Base-by-base conservation (phyloP, 495 filamentous ascomycete genomes). In the Penicillium paxilli region DNA sequence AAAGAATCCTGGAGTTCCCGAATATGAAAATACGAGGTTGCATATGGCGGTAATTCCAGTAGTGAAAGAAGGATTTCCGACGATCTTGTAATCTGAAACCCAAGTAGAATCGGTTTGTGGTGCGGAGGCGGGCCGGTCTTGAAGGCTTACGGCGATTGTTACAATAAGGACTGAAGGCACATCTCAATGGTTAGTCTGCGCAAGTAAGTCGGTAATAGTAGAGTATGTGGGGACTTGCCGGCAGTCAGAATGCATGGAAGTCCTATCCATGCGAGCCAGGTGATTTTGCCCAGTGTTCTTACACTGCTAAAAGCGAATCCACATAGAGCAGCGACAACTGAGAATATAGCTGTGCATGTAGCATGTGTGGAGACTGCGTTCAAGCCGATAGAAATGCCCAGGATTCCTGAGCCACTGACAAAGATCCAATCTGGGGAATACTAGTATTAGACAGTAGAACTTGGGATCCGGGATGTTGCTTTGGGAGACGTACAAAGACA, bases 11-110 rank as follows among this genome's bases (percentile, higher is more conserved):
- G 78, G 85, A 62, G 70, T 85, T 57, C 81, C 87, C 1, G 69
- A 63, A 74, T 55, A 73, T 25, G 87, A 83, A 59, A 90, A 87
- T 44, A 86, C 74, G 35, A 89, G 84, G 69, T 87, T 84, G 22
- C 79, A 80, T 21, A 87, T 73, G 14, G 83, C 82, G 37, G 84
- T 78, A 53, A 89, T 63, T 21, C 47, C 68, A 3, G 54, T 28
- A 1, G 60, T 35, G 47, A 73, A 73, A 20, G 42, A 37, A 16
- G 70, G 54, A 52, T 51, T 56, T 51, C 54, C 37, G 44, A 68
- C 28, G 0, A 59, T 19, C 44, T 61, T 63, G 42, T 47, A 64
- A 20, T 69, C 59, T 0, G 61, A 62, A 8, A 58, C 52, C 68
- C 52, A 73, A 28, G 37, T 21, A 2, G 9, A 25, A 1, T 51